Evolutionary conservation across 345 rosid species (phyloP), one percentile per base, ranked within the genome.

Genomic region (Firmiana major): DNA sequence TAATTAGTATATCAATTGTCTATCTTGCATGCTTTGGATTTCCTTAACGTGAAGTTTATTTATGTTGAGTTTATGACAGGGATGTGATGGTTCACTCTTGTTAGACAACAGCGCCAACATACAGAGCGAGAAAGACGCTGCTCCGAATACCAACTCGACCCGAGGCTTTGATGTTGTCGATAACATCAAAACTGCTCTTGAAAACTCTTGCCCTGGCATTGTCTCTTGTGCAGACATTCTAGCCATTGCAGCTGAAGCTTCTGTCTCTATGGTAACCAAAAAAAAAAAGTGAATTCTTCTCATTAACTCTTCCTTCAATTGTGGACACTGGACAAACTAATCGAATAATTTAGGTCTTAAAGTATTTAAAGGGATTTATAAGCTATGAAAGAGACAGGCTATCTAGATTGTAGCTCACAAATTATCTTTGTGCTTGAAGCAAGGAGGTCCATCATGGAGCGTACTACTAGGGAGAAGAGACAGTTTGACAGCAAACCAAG

Each of bases 151-250:
- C 0, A 87, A 89, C 77, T 90, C 96, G 1, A 9, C 85, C 0
- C 79, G 92, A 78, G 97, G 97, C 12, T 93, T 93, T 34, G 19
- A 76, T 38, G 93, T 91, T 9, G 92, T 93, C 1, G 97, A 93
- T 80, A 75, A 81, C 77, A 88, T 93, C 60, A 93, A 91, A 65
- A 84, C 90, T 7, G 89, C 92, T 6, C 79, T 90, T 1, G 97
- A 93, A 68, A 86, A 78, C 26, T 79, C 90, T 63, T 93, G 97
- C 70, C 88, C 94, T 1, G 91, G 90, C 6, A 74, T 88, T 58
- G 97, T 93, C 65, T 93, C 96, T 48, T 93, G 97, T 64, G 89
- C 97, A 6, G 97, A 92, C 79, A 63, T 92, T 63, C 86, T 92
- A 6, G 92, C 97, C 60, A 78, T 93, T 19, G 90, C 96, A 0